Evolutionary conservation across 2,329 filamentous ascomycete species (phyloP), one percentile per base, ranked within the genome.

Genomic region (Aspergillus glaucus): DNA sequence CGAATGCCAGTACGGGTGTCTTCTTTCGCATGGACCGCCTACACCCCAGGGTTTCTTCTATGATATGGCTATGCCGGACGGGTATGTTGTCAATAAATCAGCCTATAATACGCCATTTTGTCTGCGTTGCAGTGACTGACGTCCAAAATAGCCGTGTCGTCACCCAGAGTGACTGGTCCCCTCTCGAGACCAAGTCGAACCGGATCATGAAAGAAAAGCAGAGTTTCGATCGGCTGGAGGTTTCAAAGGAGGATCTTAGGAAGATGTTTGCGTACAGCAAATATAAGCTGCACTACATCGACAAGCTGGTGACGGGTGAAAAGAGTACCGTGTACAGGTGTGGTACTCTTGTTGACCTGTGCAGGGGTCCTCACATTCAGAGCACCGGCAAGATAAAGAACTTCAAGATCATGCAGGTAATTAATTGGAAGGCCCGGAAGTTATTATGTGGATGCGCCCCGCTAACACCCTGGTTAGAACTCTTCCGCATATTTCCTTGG

Each of bases 211-310:
- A 96, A 78, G 91, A 96, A 73, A 95, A 94, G 78, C 92, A 97
- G 72, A 85, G 85, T 45, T 97, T 97, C 67, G 87, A 96, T 76
- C 84, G 93, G 51, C 76, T 97, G 43, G 86, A 86, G 55, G 81
- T 96, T 64, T 87, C 87, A 56, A 97, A 97, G 74, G 87, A 92
- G 47, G 85, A 97, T 58, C 79, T 97, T 45, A 81, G 93, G 46
- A 89, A 95, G 68, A 95, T 97, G 88, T 97, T 97, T 77, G 82
- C 84, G 61, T 94, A 95, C 79, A 96, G 94, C 79, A 93, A 93
- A 69, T 97, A 95, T 78, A 97, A 98, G 81, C 84, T 95, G 68
- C 88, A 96, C 70, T 95, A 97, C 70, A 97, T 98, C 74, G 86
- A 89, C 61, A 87, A 90, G 75, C 90, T 94, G 71, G 88, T 97